Evolutionary conservation across 768 basidiomycete species (phyloP).

Genomic region (Daedaleopsis nitida): DNA sequence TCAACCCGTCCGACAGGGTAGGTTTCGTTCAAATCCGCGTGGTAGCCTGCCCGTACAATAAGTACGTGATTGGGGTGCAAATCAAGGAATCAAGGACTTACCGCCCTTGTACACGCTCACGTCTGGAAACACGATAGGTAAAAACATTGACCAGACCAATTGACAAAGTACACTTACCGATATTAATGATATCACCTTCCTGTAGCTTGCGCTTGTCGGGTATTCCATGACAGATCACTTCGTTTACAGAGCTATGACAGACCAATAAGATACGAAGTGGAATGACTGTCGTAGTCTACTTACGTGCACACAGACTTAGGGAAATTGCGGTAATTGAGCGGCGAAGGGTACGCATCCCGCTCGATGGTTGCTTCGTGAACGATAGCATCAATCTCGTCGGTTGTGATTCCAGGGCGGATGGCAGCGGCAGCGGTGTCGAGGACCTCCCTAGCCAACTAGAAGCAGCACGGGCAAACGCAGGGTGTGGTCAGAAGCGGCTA

Average conservation of each 20-base stretch:
- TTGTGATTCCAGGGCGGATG: slow-evolving; percentile 90
- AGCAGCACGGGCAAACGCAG: slow-evolving; percentile 1
- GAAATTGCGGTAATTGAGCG: slow-evolving; percentile 86
- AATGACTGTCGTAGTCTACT: slow-evolving; percentile 33
- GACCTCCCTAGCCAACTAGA: slow-evolving; percentile 87
- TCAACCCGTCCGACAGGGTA: slow-evolving; percentile 89
- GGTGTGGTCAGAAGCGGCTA: slow-evolving; percentile 13
- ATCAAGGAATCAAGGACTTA: slow-evolving; percentile 22
- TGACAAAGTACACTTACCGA: slow-evolving; percentile 52
- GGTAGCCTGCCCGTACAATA: slow-evolving; percentile 59
- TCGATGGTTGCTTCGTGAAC: slow-evolving; percentile 92
- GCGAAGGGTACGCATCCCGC: slow-evolving; percentile 90
- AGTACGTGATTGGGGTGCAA: background rate
- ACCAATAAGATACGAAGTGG: background rate
- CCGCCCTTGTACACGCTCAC: slow-evolving; percentile 81
- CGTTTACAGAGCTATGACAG: slow-evolving; percentile 77
- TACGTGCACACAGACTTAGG: slow-evolving; percentile 98
- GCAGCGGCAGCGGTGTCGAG: slow-evolving; percentile 88
- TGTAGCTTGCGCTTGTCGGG: slow-evolving; percentile 81
- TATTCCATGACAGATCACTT: slow-evolving; percentile 96
- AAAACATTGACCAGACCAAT: background rate
- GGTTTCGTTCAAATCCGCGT: slow-evolving; percentile 91
- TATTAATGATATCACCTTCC: slow-evolving; percentile 96
- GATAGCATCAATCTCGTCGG: slow-evolving; percentile 91
- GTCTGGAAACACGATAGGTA: slow-evolving; percentile 45